These are phyloP conservation scores for Kodamaea sagamina DNA, from an alignment of 805 yeast genomes.

Conservation along the genomic window DNA sequence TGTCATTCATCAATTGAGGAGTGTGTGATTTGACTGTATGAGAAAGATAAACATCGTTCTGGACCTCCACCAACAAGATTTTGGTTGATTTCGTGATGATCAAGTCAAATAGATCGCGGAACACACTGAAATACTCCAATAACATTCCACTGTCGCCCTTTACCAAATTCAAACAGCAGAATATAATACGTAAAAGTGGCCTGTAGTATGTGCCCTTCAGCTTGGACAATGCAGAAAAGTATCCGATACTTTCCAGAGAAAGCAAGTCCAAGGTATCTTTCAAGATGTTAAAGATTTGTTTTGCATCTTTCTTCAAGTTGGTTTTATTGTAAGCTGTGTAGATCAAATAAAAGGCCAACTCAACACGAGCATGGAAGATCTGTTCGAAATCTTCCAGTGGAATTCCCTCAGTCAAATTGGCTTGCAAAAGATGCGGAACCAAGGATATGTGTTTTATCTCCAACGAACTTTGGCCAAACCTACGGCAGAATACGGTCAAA, in stretches of 20 bases:
- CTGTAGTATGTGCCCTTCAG: constrained; percentile 47
- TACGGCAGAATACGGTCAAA: constrained; percentile 62
- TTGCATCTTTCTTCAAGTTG: constrained; percentile 28
- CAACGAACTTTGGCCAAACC: constrained; percentile 32
- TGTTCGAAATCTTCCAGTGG: constrained; percentile 49
- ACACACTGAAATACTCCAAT: constrained; percentile 49
- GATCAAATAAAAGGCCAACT: constrained; percentile 59
- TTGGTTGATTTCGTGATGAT: constrained; percentile 69
- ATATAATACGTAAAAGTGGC: constrained; percentile 60
- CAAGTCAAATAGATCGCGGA: constrained; percentile 59
- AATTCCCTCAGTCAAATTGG: constrained; percentile 51
- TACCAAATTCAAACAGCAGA: constrained; percentile 49
- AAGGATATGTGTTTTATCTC: constrained; percentile 32
- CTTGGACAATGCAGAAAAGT: constrained; percentile 43
- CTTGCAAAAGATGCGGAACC: constrained; percentile 52
- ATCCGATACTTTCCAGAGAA: constrained; percentile 51
- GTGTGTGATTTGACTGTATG: constrained; percentile 34
- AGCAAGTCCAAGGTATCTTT: constrained; percentile 48
- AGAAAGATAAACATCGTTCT: constrained; percentile 52
- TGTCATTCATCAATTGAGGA: constrained; percentile 43
- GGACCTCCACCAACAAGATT: constrained; percentile 57
- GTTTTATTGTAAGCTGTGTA: constrained; percentile 40
- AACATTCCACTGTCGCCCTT: constrained; percentile 42
- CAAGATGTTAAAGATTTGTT: constrained; percentile 43
- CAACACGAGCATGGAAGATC: constrained; percentile 63